Base-by-base conservation (phyloP, 139 green algal genomes). In the Monoraphidium neglectum region DNA sequence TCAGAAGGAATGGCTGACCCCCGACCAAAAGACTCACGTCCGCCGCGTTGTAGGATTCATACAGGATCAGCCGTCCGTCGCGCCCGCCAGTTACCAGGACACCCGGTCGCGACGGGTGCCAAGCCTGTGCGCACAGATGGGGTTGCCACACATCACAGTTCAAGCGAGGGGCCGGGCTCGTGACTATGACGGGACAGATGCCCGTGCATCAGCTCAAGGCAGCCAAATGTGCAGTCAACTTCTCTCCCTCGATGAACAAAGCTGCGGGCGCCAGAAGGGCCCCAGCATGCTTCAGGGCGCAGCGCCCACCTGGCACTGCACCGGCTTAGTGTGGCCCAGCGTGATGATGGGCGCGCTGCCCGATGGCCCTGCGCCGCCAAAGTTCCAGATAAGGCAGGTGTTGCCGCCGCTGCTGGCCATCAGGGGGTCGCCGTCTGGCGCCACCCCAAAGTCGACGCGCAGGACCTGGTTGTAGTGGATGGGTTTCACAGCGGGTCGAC, bases 301-400 rank as follows among this genome's bases (percentile, higher is more conserved):
- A 16, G 8, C 6, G 8, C 6, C n/a, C 21, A 68, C 70, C 70
- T 76, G 70, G 36, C 70, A 76, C 21, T 30, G 54, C 35, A 37
- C 40, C 21, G 49, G 54, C 24, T 76, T 76, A 53, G 70, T 76
- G 36, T 76, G 70, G 26, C 70, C 70, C 70, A 76, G 70, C 15
- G 54, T 47, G 2, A 76, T 57, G 16, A 67, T 35, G 37, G 70
- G 70, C 28, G 54, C 61, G 33, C 53, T 76, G 53, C 54, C 70
- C 28, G 38, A 51, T 26, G 70, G 70, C 8, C 70, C 70, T 10
- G 37, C 0, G 3, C 70, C 70, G 30, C 53, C 65, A 53, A 76
- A 76, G 53, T 76, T 53, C 70, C 70, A 76, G n/a, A 76, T 57
- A 2, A 57, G 66, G 35, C 36, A 43, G 38, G 66, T 51, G 21